Evolutionary conservation across 495 filamentous ascomycete genomes (phyloP).

Genomic region (Cryomyces minteri): DNA sequence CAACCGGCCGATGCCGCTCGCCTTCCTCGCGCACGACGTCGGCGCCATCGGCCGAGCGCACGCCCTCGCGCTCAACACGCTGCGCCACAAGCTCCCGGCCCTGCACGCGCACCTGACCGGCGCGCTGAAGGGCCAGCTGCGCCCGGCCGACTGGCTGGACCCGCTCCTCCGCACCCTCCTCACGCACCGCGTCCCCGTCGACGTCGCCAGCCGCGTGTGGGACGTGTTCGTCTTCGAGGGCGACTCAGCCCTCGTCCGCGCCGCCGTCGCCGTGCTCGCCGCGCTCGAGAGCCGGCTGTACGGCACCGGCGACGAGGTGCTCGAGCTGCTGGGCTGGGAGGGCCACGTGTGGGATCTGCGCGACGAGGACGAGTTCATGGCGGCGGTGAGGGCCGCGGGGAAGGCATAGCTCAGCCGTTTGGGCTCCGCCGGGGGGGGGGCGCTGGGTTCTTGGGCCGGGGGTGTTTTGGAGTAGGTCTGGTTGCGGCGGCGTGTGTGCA

Average conservation of each 20-base stretch:
- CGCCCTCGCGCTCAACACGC: constrained; percentile 46
- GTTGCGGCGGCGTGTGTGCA: too few relatives aligned
- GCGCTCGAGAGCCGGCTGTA: constrained; percentile 43
- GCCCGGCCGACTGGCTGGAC: constrained; percentile 35
- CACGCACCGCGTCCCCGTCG: constrained; percentile 40
- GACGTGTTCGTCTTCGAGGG: constrained; percentile 93
- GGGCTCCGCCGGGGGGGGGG: too few relatives aligned
- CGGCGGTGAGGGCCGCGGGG: constrained; percentile 45
- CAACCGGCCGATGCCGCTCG: constrained; percentile 73
- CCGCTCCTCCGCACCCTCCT: constrained; percentile 41
- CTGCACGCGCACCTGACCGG: constrained; percentile 47
- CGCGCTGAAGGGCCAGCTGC: constrained; percentile 21
- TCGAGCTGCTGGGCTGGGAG: constrained; percentile 33
- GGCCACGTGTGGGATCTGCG: constrained; percentile 24
- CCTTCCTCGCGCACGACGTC: constrained; percentile 66
- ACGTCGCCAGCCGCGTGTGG: constrained; percentile 66
- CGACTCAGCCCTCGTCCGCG: constrained; percentile 60
- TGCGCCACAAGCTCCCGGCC: constrained; percentile 51
- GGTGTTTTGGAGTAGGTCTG: too few relatives aligned
- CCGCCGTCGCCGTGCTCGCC: constrained; percentile 53
- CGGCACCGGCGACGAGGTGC: constrained; percentile 31
- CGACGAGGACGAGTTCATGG: constrained; percentile 52
- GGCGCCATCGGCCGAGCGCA: constrained; percentile 56
- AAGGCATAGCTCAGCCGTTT: constrained; percentile 19
- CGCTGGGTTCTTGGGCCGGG: too few relatives aligned